Base-by-base conservation (phyloP, 78 protist species). In the Dictyostelium brefeldianum region DNA sequence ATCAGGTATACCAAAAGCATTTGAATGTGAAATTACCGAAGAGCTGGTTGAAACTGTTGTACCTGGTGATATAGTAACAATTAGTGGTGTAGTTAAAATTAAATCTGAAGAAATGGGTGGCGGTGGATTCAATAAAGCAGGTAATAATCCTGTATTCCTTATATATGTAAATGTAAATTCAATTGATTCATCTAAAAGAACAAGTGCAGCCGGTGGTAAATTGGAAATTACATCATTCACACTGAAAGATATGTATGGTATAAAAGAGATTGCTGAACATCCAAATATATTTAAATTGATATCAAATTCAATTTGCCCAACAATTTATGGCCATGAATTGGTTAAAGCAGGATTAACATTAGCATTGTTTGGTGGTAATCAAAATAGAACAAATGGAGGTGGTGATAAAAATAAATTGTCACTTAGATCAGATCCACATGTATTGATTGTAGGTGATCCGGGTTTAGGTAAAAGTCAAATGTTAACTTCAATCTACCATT, bases 401-500 rank as follows among this genome's bases (percentile, higher is more conserved):
- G 41, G 54, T 11, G 83, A 91, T 3, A 78, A 73, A 46, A 50
- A 83, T 80, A 78, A 89, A 5, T 10, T 96, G 3, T 54, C 96
- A 1, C 81, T 97, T 14, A 81, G 99, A 5, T 96, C 98, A 0
- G 99, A 99, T 78, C 54, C 97, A 2, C 99, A 99, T 89, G 62
- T 98, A 10, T 96, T 99, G 10, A 80, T 99, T 14, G 99, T 99
- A 0, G 99, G 99, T 17, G 99, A 99, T 78, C 99, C 99, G 0
- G 99, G 99, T 12, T 57, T 99, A 47, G 99, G 99, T 67, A 99
- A 99, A 74, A 53, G 78, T 22, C 98, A 98, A 94, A 95, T 99
- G 98, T 97, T 99, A 14, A 95, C 83, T 5, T 97, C 98, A 3
- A 90, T 96, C 43, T 50, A 95, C 6, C 17, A 25, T 27, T 8